phyloP scores from a whole-genome alignment of 306 rosid genomes.

The Prunus dulcis region DNA sequence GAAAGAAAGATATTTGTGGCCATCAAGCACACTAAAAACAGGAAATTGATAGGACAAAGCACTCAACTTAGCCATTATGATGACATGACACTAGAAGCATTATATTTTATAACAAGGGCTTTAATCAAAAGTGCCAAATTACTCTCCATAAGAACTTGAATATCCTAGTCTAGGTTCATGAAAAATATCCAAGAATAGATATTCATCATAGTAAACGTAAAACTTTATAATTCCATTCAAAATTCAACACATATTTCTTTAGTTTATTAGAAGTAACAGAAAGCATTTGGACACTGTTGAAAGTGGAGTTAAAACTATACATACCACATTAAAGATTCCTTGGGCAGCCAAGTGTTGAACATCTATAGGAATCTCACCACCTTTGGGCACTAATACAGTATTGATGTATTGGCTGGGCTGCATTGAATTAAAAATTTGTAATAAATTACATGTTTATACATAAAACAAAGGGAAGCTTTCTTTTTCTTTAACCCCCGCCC shows the following conservation, averaged over 20 bases:
- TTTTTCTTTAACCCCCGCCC: too few relatives aligned
- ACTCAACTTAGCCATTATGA: neutral
- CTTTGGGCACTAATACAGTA: constrained; percentile 72
- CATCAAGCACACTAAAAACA: neutral
- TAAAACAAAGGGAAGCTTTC: neutral
- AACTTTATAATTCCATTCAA: neutral
- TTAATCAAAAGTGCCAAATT: neutral
- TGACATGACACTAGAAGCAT: too few relatives aligned
- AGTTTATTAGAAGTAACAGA: neutral
- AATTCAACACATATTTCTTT: neutral
- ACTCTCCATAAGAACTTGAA: neutral
- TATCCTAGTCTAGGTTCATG: too few relatives aligned
- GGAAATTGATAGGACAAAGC: neutral
- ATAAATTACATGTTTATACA: constrained; percentile 2
- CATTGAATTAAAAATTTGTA: constrained; percentile 20
- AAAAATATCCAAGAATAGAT: neutral
- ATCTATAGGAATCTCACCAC: constrained; percentile 64
- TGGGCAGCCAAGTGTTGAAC: constrained; percentile 54
- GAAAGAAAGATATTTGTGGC: neutral
- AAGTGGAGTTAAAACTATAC: constrained; percentile 23
- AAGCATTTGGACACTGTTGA: neutral
- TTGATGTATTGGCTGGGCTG: constrained; percentile 74
- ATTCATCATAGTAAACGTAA: too few relatives aligned
- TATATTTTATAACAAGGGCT: neutral
- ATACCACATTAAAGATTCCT: constrained; percentile 85